These are phyloP conservation scores for Alternaria infectoria DNA, from an alignment of 2,329 filamentous ascomycete genomes.

Conservation along the genomic window DNA sequence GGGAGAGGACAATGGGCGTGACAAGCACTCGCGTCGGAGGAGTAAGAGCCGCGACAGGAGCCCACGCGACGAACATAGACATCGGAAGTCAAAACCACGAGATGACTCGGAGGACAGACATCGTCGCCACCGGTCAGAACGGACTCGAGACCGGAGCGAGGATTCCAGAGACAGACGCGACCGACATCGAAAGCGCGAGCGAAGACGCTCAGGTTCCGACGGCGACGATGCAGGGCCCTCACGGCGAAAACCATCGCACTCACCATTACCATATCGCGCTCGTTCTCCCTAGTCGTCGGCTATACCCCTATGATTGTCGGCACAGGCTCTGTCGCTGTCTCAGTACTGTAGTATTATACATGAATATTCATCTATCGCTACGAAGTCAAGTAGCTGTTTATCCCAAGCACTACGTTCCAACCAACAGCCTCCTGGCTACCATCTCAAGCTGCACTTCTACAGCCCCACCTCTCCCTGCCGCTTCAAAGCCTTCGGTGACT, in stretches of 20 bases:
- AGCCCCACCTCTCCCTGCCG: background rate
- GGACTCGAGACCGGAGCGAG: constrained; percentile 21
- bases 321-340: background rate
- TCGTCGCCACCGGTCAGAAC: constrained; percentile 16
- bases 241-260: constrained; percentile 19
- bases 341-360: background rate
- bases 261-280: constrained; percentile 26
- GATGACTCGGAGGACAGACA: constrained; percentile 18
- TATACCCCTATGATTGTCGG: background rate
- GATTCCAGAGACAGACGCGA: constrained; percentile 13
- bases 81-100: constrained; percentile 4
- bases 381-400: background rate
- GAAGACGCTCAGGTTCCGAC: constrained; percentile 11
- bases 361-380: background rate
- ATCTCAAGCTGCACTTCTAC: background rate
- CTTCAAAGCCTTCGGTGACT: background rate
- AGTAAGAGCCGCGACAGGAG: constrained; percentile 22
- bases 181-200: constrained; percentile 14
- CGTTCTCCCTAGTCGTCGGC: constrained; percentile 14
- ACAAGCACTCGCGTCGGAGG: constrained; percentile 17
- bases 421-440: background rate
- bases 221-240: constrained; percentile 10
- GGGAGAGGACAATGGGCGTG: constrained; percentile 15
- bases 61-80: constrained; percentile 16
- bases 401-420: background rate